These are phyloP conservation scores for Bipolaris bicolor DNA, from an alignment of 2,329 filamentous ascomycete species.

Conservation along the genomic window DNA sequence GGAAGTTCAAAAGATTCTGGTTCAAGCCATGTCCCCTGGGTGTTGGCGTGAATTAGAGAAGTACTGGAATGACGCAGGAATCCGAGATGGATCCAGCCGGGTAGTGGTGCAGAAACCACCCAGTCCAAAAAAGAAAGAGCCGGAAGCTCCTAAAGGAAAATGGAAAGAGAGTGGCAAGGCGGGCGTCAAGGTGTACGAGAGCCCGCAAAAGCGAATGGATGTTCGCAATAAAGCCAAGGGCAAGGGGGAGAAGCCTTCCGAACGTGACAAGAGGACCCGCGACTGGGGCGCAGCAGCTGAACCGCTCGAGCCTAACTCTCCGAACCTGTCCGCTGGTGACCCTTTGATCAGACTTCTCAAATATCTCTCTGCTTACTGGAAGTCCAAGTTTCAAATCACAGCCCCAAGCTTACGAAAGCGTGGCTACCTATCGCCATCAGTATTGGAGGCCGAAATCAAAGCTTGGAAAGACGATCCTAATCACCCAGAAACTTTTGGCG, in stretches of 20 bases:
- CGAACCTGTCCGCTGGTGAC: conserved; percentile 83
- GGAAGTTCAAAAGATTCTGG: conserved; percentile 41
- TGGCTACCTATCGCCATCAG: conserved; percentile 82
- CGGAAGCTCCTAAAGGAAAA: conserved; percentile 30
- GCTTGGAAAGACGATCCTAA: conserved; percentile 69
- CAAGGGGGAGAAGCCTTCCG: conserved; percentile 48
- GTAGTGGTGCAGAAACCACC: conserved; percentile 68
- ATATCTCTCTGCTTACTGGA: conserved; percentile 84
- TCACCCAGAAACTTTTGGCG: conserved; percentile 73
- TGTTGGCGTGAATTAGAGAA: conserved; percentile 47
- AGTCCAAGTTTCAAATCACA: conserved; percentile 77
- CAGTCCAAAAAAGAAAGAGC: conserved; percentile 66
- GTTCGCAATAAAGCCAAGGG: conserved; percentile 16
- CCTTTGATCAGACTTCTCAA: conserved; percentile 79
- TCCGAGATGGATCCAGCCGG: conserved; percentile 79
- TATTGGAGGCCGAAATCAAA: conserved; percentile 74
- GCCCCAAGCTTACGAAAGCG: conserved; percentile 83
- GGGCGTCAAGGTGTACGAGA: conserved; percentile 40
- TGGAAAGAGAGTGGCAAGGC: conserved; percentile 53
- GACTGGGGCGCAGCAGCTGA: conserved; percentile 78
- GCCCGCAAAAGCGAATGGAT: conserved; percentile 22
- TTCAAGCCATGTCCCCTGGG: conserved; percentile 35
- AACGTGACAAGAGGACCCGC: conserved; percentile 54
- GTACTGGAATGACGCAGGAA: conserved; percentile 74
- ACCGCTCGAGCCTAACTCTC: conserved; percentile 69